phyloP scores from a whole-genome alignment of 164 flowering plant species.

The Vitis vinifera region DNA sequence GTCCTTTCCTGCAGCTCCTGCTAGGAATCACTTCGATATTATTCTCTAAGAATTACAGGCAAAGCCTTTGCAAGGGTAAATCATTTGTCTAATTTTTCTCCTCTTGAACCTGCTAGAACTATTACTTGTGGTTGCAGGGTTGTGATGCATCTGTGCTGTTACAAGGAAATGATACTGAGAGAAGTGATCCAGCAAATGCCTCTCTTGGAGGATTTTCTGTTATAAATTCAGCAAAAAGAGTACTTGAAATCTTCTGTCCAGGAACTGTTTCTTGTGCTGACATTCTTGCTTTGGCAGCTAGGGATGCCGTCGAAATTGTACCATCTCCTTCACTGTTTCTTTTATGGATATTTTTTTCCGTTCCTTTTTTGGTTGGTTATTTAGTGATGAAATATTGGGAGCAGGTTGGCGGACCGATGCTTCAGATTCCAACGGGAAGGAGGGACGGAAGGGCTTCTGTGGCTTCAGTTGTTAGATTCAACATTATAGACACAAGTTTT shows the following conservation, averaged over 20 bases:
- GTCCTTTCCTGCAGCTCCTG: too few relatives aligned
- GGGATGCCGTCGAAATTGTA: slow-evolving; percentile 78
- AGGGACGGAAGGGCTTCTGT: slow-evolving; percentile 64
- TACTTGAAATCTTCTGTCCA: slow-evolving; percentile 72
- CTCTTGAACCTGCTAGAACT: neutral
- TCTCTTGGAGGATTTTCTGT: slow-evolving; percentile 76
- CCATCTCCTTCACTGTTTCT: slow-evolving; percentile 4
- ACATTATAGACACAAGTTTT: slow-evolving; percentile 76
- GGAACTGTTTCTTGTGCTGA: slow-evolving; percentile 82
- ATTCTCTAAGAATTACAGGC: too few relatives aligned
- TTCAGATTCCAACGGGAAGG: slow-evolving; percentile 66
- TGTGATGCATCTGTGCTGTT: slow-evolving; percentile 82
- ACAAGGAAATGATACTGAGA: slow-evolving; percentile 65
- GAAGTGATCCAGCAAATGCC: slow-evolving; percentile 65
- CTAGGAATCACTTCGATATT: too few relatives aligned
- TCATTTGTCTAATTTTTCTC: neutral
- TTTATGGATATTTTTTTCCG: neutral
- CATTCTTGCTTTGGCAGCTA: slow-evolving; percentile 70
- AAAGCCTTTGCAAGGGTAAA: too few relatives aligned
- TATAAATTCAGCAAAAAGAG: slow-evolving; percentile 60
- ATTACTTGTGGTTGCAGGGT: slow-evolving; percentile 40
- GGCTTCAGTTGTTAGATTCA: slow-evolving; percentile 63
- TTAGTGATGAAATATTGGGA: neutral
- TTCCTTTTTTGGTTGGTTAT: neutral
- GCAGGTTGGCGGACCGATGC: slow-evolving; percentile 74